A percentile compares a stretch with the other conserved stretches of the same genome.
These are phyloP conservation scores for Cladosporium phlei DNA, from an alignment of 2,329 filamentous ascomycete species.

Conservation along the genomic window DNA sequence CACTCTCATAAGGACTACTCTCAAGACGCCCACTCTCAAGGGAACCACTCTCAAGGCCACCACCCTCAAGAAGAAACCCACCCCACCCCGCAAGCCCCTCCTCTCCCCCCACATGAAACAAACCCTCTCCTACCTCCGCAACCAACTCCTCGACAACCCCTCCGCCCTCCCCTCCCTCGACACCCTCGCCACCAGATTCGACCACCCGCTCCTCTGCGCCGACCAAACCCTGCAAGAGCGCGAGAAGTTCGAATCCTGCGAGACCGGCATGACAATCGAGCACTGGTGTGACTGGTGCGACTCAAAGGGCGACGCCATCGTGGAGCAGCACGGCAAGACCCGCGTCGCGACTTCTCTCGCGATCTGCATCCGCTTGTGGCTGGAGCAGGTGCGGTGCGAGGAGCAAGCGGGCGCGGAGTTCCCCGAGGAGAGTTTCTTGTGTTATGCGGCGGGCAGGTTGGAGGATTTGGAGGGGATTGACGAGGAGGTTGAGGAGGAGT, in stretches of 20 bases:
- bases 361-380: neutral
- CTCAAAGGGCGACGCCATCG: neutral
- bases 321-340: neutral
- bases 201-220: neutral
- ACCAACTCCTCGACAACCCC: neutral
- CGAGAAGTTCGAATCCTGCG: neutral
- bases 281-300: neutral
- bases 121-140: neutral
- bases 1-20: too few species aligned
- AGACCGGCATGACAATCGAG: neutral
- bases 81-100: neutral
- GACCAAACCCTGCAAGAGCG: neutral
- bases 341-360: neutral
- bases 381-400: neutral
- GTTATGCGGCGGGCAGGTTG: neutral
- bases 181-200: neutral
- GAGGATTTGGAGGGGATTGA: slow-evolving; percentile 5
- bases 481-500: neutral
- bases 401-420: neutral
- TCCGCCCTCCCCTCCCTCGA: neutral
- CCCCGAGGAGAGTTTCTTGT: neutral
- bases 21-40: neutral
- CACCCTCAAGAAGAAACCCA: too few species aligned
- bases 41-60: too few species aligned
- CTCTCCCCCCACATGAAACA: neutral